Conservation (phyloP, 2,329 filamentous ascomycete genomes). For the Blumeria graminis region DNA sequence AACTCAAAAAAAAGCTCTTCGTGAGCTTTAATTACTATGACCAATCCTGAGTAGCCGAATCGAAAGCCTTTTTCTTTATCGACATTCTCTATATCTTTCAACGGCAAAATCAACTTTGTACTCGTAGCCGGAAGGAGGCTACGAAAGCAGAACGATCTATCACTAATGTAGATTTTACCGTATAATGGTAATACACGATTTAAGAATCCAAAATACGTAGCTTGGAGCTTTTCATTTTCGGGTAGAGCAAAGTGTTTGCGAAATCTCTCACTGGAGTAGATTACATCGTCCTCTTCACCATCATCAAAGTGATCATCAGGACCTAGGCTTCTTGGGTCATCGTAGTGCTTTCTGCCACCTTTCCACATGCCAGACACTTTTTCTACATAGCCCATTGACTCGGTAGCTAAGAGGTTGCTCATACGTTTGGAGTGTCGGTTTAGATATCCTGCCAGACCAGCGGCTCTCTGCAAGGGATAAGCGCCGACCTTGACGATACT, state of each 20-base stretch:
- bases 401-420: conserved; percentile 59
- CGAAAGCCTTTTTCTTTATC: conserved; percentile 90
- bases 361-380: conserved; percentile 97
- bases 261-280: conserved; percentile 56
- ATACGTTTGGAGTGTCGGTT: conserved; percentile 58
- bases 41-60: conserved; percentile 72
- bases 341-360: conserved; percentile 73
- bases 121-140: conserved; percentile 72
- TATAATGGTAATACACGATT: conserved; percentile 76
- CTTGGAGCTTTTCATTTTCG: conserved; percentile 55
- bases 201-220: conserved; percentile 83
- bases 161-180: conserved; percentile 87
- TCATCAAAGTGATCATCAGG: conserved; percentile 29
- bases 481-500: conserved; percentile 36
- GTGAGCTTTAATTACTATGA: conserved; percentile 78
- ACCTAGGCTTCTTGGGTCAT: conserved; percentile 28
- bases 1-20: conserved; percentile 98
- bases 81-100: conserved; percentile 79
- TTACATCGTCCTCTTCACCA: conserved; percentile 37
- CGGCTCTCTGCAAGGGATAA: conserved; percentile 64
- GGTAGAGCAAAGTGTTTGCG: conserved; percentile 79
- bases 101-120: conserved; percentile 75
- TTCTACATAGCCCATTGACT: conserved; percentile 89
- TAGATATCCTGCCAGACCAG: conserved; percentile 60
- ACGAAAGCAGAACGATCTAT: conserved; percentile 73